These are phyloP conservation scores for Carex scoparia DNA, from an alignment of 176 grass and related monocot genomes.

Conservation along the genomic window DNA sequence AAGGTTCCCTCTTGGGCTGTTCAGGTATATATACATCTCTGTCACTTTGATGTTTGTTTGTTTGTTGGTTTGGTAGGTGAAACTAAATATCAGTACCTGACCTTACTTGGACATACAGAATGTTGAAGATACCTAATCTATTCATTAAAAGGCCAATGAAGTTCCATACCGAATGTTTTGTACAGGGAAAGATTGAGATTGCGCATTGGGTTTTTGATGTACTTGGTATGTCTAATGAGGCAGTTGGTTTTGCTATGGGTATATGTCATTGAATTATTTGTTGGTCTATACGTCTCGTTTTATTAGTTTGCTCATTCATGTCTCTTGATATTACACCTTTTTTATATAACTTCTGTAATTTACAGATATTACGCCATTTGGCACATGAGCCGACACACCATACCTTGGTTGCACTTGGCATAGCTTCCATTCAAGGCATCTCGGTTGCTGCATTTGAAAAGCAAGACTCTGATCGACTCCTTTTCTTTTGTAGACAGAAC, in stretches of 20 bases:
- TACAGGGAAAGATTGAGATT: neutral
- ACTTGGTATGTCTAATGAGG: neutral
- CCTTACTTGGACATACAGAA: neutral
- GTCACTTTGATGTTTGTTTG: constrained; percentile 13
- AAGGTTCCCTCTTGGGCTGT: constrained; percentile 88
- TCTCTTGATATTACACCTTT: neutral
- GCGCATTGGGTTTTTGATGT: neutral
- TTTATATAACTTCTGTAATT: constrained; percentile 17
- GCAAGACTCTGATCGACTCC: constrained; percentile 79
- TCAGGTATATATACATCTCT: constrained; percentile 50
- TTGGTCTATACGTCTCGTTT: neutral
- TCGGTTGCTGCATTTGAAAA: constrained; percentile 87
- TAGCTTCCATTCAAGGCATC: constrained; percentile 75
- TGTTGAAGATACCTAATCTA: neutral
- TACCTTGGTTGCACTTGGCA: constrained; percentile 87
- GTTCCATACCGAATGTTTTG: neutral
- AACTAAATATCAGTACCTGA: neutral
- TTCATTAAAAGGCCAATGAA: neutral
- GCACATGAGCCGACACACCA: constrained; percentile 70
- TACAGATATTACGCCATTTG: constrained; percentile 88
- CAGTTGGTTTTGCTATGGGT: neutral
- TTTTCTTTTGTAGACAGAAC: constrained; percentile 68
- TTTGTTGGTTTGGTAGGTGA: constrained; percentile 17
- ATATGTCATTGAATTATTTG: neutral
- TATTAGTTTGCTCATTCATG: neutral